Conservation (phyloP, 768 basidiomycete species). For the Leccinum ochraceum region DNA sequence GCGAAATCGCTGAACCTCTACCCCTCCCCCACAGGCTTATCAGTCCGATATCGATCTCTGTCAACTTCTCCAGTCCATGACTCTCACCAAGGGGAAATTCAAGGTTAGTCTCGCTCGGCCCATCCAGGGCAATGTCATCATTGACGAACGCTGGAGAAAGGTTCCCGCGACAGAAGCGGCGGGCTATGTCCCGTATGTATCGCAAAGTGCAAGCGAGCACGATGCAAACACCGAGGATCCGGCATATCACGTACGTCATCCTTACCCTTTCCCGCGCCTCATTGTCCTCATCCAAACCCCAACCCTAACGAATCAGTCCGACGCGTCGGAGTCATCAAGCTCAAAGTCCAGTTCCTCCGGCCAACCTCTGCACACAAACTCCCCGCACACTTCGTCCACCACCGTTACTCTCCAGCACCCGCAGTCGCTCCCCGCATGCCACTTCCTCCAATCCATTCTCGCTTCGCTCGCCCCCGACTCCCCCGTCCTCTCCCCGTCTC, state of each 20-base stretch:
- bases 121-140: background rate
- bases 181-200: slow-evolving; percentile 29
- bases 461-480: slow-evolving; percentile 50
- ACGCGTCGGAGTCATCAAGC: slow-evolving; percentile 46
- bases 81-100: slow-evolving; percentile 38
- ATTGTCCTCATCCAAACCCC: background rate
- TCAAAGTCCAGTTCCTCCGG: slow-evolving; percentile 43
- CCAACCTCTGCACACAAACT: slow-evolving; percentile 12
- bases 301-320: slow-evolving; percentile 35
- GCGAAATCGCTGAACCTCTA: background rate
- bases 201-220: slow-evolving; percentile 38
- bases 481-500: slow-evolving; percentile 34
- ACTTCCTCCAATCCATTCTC: slow-evolving; percentile 60
- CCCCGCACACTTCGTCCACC: slow-evolving; percentile 19
- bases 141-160: slow-evolving; percentile 36
- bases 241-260: slow-evolving; percentile 41
- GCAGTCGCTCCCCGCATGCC: slow-evolving; percentile 48
- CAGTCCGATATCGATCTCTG: slow-evolving; percentile 49
- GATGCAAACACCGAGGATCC: slow-evolving; percentile 48
- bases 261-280: background rate
- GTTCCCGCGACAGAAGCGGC: slow-evolving; percentile 22
- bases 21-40: slow-evolving; percentile 23
- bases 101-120: slow-evolving; percentile 29
- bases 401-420: background rate
- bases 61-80: slow-evolving; percentile 52